Conservation (phyloP, 306 rosid genomes). For the Begonia loranthoides region DNA sequence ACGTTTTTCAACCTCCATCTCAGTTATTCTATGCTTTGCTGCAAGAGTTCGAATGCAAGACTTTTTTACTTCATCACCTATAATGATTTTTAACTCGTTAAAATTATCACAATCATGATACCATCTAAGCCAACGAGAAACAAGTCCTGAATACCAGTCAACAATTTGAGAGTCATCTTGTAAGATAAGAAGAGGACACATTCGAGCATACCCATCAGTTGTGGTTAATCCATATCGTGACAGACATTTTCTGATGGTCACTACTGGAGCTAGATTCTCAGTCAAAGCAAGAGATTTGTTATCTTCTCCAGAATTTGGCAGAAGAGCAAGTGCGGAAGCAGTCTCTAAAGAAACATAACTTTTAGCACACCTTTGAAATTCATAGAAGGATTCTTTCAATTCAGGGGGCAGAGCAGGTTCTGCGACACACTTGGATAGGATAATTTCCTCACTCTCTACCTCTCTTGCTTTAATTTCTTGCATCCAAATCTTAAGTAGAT, state of each 20-base stretch:
- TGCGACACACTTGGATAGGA: slow-evolving; percentile 44
- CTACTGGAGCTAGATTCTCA: slow-evolving; percentile 56
- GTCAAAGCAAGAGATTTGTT: slow-evolving; percentile 28
- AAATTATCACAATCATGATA: slow-evolving; percentile 44
- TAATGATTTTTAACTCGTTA: slow-evolving; percentile 44
- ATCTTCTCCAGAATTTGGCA: slow-evolving; percentile 33
- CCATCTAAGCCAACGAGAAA: slow-evolving; percentile 82
- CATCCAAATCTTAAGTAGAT: slow-evolving; percentile 72
- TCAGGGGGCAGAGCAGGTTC: slow-evolving; percentile 75
- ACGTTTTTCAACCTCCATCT: slow-evolving; percentile 49
- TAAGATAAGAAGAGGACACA: slow-evolving; percentile 45
- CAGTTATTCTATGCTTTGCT: slow-evolving; percentile 59
- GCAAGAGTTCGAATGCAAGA: slow-evolving; percentile 93
- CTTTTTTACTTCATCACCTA: slow-evolving; percentile 46
- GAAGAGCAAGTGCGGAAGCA: slow-evolving; percentile 46
- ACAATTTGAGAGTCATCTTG: slow-evolving; percentile 57
- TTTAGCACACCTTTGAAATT: slow-evolving; percentile 48
- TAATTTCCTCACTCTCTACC: slow-evolving; percentile 42
- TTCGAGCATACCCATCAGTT: slow-evolving; percentile 37
- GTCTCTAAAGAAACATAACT: slow-evolving; percentile 64
- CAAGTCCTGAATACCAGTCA: slow-evolving; percentile 73
- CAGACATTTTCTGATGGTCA: slow-evolving; percentile 46
- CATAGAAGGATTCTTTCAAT: slow-evolving; percentile 47
- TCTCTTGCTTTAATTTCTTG: slow-evolving; percentile 42
- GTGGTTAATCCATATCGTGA: slow-evolving; percentile 58